A percentile compares a stretch with the other conserved stretches of the same genome.
phyloP scores from a whole-genome alignment of 139 green algal genomes.

The Asterochloris erici region DNA sequence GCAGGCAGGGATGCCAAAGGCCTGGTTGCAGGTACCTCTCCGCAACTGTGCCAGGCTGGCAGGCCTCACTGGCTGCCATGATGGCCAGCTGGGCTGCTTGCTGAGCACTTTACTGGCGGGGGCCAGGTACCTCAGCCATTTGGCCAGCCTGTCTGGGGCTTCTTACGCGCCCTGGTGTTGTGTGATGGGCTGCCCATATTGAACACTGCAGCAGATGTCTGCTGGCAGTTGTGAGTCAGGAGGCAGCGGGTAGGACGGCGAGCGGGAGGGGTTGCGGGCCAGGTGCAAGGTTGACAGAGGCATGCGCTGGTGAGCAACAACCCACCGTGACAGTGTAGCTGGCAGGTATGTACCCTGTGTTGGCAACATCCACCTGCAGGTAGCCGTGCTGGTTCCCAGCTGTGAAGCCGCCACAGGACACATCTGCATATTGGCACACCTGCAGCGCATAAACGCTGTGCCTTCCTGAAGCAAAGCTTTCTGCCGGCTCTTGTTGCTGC shows the following conservation, averaged over 20 bases:
- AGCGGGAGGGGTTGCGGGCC: not conserved
- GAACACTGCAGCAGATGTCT: not conserved
- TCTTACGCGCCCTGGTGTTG: not conserved
- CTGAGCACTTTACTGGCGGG: too few relatives aligned
- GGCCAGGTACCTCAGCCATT: too few relatives aligned
- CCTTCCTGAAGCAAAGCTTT: too few relatives aligned
- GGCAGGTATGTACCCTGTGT: constrained; percentile 51
- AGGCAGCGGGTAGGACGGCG: not conserved
- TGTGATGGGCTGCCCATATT: not conserved
- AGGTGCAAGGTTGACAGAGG: not conserved
- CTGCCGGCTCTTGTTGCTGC: too few relatives aligned
- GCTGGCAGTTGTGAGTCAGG: not conserved
- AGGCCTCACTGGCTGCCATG: too few relatives aligned
- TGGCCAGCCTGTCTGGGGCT: too few relatives aligned
- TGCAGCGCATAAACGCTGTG: not conserved
- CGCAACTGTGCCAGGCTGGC: too few relatives aligned
- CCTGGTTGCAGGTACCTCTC: too few relatives aligned
- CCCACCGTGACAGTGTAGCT: constrained; percentile 53
- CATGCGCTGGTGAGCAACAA: not conserved
- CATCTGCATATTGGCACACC: constrained; percentile 52
- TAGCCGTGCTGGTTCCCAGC: constrained; percentile 57
- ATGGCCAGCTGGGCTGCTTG: too few relatives aligned
- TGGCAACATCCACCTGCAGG: constrained; percentile 51
- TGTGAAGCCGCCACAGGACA: constrained; percentile 68
- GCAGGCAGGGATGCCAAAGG: not conserved